Conservation (phyloP, 2,329 filamentous ascomycete genomes). For the Aspergillus fumigatiaffinis region DNA sequence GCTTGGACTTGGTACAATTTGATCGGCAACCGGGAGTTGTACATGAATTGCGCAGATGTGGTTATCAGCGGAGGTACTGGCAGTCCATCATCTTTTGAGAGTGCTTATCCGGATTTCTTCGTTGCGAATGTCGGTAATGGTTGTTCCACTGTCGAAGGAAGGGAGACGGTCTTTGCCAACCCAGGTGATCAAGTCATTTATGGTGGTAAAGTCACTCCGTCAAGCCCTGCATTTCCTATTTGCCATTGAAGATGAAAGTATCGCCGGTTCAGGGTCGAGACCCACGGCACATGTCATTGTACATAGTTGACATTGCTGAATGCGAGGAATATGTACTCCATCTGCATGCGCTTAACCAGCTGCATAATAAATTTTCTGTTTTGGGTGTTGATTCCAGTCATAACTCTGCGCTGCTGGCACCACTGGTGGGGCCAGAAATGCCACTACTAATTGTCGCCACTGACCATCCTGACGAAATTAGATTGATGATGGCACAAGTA, state of each 20-base stretch:
- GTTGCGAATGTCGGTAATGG: conserved; percentile 11
- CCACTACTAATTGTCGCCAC: background rate
- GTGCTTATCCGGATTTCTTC: conserved; percentile 6
- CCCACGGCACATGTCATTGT: background rate
- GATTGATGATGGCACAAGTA: background rate
- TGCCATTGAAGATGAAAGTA: conserved; percentile 1
- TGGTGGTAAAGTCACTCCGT: conserved; percentile 1
- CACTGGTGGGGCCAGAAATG: background rate
- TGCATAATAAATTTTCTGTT: background rate
- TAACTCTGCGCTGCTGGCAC: background rate
- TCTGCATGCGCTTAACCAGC: background rate
- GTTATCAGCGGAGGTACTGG: conserved; percentile 43
- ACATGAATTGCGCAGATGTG: conserved; percentile 73
- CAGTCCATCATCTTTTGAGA: background rate
- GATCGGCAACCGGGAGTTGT: conserved; percentile 71
- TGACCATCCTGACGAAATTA: background rate
- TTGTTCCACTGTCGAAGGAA: conserved; percentile 6
- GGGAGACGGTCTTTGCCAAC: conserved; percentile 7
- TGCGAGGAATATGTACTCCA: background rate
- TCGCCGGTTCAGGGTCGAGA: background rate
- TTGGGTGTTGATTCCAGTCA: too few species aligned
- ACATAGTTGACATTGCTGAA: background rate
- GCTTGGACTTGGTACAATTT: conserved; percentile 73
- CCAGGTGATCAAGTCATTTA: conserved; percentile 9
- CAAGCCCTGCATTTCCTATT: conserved; percentile 3